Percentiles rank a stretch among this genome's conserved stretches.
Evolutionary conservation across 305 asterid species (phyloP).

Genomic region (Solanum hybrid): DNA sequence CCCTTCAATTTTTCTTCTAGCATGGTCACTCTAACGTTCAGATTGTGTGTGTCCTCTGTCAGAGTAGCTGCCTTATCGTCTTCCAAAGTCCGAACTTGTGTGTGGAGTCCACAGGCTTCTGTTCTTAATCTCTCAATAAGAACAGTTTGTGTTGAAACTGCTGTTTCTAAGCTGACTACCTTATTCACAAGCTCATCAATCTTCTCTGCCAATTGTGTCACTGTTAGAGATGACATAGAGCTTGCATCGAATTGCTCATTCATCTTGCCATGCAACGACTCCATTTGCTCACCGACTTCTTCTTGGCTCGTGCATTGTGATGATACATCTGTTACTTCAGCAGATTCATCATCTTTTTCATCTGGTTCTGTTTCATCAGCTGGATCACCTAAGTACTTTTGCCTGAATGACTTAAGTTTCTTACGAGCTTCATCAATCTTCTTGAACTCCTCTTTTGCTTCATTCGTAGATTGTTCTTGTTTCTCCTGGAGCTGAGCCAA

Average conservation of each 20-base stretch:
- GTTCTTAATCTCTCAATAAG: conserved; percentile 52
- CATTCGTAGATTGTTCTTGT: conserved; percentile 40
- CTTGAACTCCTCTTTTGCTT: conserved; percentile 48
- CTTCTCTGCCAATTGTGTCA: conserved; percentile 64
- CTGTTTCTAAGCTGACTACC: conserved; percentile 64
- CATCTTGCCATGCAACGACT: conserved; percentile 17
- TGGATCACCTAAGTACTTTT: conserved; percentile 18
- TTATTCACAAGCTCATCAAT: conserved; percentile 66
- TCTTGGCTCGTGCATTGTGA: conserved; percentile 13
- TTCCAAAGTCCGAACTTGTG: conserved; percentile 46
- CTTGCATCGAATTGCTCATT: conserved; percentile 26
- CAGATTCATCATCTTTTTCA: conserved; percentile 1
- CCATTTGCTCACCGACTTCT: conserved; percentile 19
- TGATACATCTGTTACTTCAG: conserved; percentile 5
- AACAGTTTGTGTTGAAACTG: conserved; percentile 68
- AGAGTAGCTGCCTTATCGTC: conserved; percentile 16
- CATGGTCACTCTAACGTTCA: conserved; percentile 34
- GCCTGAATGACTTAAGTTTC: conserved; percentile 38
- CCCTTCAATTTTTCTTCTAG: conserved; percentile 56
- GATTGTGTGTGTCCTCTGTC: neutral
- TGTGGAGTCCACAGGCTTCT: conserved; percentile 52
- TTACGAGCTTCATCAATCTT: conserved; percentile 51
- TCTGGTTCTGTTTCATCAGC: conserved; percentile 5
- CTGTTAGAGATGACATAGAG: conserved; percentile 33
- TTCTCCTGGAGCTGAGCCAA: conserved; percentile 48